Base-by-base conservation (phyloP, 805 yeast genomes). In the Pichia exigua region DNA sequence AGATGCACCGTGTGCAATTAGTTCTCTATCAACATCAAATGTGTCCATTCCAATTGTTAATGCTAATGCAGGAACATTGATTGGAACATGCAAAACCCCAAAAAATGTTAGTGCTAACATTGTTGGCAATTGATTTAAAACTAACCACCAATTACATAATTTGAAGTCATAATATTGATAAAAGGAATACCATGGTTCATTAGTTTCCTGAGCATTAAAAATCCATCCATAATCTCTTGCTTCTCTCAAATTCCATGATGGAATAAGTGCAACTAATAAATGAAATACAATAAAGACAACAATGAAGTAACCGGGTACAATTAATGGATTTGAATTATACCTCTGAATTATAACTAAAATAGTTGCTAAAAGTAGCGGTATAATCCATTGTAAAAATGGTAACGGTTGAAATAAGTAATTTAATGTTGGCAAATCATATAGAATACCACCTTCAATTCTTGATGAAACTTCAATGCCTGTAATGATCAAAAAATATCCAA, bases 101-200 rank as follows among this genome's bases (percentile, higher is more conserved):
- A 94, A 94, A 64, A 94, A 94, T 0, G 98, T 91, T 57, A 94
- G 73, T 0, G 99, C 99, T 50, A 92, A 70, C 97, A 94, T 94
- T 2, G 95, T 85, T 7, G 99, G 99, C 20, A 90, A 54, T 61
- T 90, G 88, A 49, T 75, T 70, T 2, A 81, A 46, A 26, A 94
- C 73, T 28, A 83, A 74, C 55, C 70, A 62, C 94, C 96, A 88
- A 65, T 87, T 81, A n/a, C 89, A 94, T 28, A 76, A 66, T 4
- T 69, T 66, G 60, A 89, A 82, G 56, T 86, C 76, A 70, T 87
- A 94, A 22, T 85, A 71, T 40, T 72, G 68, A 68, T 92, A 94
- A 63, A 91, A 90, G 20, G 79, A 78, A 65, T 85, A 94, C 99
- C 99, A 94, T n/a, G 94, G 91, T 54, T 83, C 83, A 47, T 78